These are phyloP conservation scores for Stephania japonica DNA, from an alignment of 164 flowering plant species.

Conservation along the genomic window DNA sequence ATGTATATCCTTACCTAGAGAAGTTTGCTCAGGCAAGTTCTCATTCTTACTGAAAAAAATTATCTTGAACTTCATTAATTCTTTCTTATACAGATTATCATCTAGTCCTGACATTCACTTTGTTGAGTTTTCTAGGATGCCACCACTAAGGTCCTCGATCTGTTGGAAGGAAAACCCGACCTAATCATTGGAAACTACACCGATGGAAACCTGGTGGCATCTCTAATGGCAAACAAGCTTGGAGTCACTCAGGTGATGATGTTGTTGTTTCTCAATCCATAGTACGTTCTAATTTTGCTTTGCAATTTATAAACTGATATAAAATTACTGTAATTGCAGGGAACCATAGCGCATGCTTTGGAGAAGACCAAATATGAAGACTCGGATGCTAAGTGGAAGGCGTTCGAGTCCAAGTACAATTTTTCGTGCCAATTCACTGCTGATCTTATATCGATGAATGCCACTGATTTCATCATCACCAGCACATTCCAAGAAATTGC, in stretches of 20 bases:
- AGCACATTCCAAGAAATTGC: constrained; percentile 98
- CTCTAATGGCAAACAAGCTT: constrained; percentile 78
- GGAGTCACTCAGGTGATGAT: constrained; percentile 64
- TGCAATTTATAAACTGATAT: background rate
- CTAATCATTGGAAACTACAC: constrained; percentile 88
- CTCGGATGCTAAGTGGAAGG: constrained; percentile 86
- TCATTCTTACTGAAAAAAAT: too few species aligned
- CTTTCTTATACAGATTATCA: background rate
- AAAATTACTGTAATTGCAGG: constrained; percentile 33
- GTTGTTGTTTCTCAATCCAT: constrained; percentile 1
- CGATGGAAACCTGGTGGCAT: constrained; percentile 89
- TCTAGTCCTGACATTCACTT: background rate
- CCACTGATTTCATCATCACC: constrained; percentile 88
- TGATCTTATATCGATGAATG: constrained; percentile 81
- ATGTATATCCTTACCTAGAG: constrained; percentile 89
- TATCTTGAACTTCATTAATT: background rate
- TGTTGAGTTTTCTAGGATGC: constrained; percentile 49
- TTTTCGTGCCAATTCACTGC: constrained; percentile 97
- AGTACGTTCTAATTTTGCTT: background rate
- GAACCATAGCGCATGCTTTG: constrained; percentile 93
- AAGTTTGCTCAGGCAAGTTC: constrained; percentile 55
- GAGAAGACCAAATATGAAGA: constrained; percentile 97
- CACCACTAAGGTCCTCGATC: constrained; percentile 51
- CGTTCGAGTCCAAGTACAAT: constrained; percentile 74
- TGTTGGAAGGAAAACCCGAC: constrained; percentile 84